Evolutionary conservation across 2,329 filamentous ascomycete species (phyloP), one percentile per base, ranked within the genome.

Genomic region (Xylaria digitata): DNA sequence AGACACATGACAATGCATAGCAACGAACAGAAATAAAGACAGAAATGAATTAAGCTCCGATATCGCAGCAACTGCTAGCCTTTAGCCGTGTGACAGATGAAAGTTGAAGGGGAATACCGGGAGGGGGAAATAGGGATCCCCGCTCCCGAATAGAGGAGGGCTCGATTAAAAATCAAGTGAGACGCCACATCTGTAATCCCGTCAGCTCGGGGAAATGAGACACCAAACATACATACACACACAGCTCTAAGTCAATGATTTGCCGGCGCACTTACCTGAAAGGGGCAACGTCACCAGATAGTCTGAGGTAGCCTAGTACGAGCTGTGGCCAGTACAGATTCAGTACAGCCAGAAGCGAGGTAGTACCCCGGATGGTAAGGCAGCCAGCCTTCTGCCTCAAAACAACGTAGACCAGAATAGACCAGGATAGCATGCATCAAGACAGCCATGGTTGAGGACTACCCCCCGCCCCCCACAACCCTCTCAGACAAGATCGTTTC

Each of bases 21-120:
- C 69, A 66, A 74, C 63, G 65, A 70, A 69, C 72, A 73, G 60
- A 74, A 72, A 72, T 70, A 71, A 72, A 71, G 68, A 74, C 52
- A 74, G 72, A 71, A 70, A 69, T 71, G 40, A 30, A 63, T 57
- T 40, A 54, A 59, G n/a, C 26, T 42, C 26, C 6, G 30, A 42
- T 30, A 48, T 34, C 13, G 5, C 17, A 13, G 9, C 23, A 17
- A 8, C 34, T 30, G 26, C 26, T 32, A 15, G 30, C 21, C 37
- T n/a, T 30, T 19, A 17, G 30, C 15, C 15, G 19, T 6, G 26
- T 9, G 43, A 2, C n/a, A 13, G 17, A 50, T n/a, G n/a, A 40
- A 30, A 11, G 1, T 32, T 11, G 19, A 26, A 37, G 23, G 6
- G 42, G 7, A 19, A 50, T 40, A 53, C 32, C 11, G 45, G 34